Evolutionary conservation across 768 basidiomycete genomes (phyloP).

Genomic region (Trametes punicea): DNA sequence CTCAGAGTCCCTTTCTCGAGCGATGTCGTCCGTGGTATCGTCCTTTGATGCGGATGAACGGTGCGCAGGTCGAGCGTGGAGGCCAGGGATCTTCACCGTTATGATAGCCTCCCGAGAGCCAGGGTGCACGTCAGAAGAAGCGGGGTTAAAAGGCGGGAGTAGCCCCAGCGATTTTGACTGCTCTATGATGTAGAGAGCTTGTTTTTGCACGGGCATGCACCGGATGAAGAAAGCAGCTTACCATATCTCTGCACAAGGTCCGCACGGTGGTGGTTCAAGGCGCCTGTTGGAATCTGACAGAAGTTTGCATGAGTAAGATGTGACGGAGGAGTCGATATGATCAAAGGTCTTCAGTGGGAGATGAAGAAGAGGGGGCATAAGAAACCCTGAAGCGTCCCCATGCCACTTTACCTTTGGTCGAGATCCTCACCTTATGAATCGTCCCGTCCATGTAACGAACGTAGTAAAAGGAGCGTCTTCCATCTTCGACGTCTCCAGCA

Average conservation of each 20-base stretch:
- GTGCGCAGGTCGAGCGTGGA: slow-evolving; percentile 23
- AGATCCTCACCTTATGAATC: slow-evolving; percentile 48
- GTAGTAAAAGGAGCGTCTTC: slow-evolving; percentile 50
- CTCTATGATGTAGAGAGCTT: slow-evolving; percentile 39
- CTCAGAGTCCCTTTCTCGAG: slow-evolving; percentile 13
- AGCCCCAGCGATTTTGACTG: slow-evolving; percentile 39
- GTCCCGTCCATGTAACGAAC: slow-evolving; percentile 57
- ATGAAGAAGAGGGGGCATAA: too few relatives aligned
- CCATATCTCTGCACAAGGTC: slow-evolving; percentile 55
- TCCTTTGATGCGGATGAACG: slow-evolving; percentile 24
- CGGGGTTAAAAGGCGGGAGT: slow-evolving; percentile 58
- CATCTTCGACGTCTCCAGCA: slow-evolving; percentile 52
- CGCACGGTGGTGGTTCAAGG: slow-evolving; percentile 38
- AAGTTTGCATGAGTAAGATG: neutral
- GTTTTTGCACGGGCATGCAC: neutral
- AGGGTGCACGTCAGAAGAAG: slow-evolving; percentile 55
- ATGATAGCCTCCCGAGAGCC: slow-evolving; percentile 48
- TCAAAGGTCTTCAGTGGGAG: too few relatives aligned
- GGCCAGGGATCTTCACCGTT: slow-evolving; percentile 28
- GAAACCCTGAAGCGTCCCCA: too few relatives aligned
- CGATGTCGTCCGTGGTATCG: slow-evolving; percentile 23
- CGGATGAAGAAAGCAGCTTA: slow-evolving; percentile 29
- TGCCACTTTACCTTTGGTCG: too few relatives aligned
- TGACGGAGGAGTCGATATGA: neutral
- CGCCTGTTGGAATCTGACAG: slow-evolving; percentile 19